Conservation (phyloP, 1,284 basidiomycete species). For the Rhodotorula sp. region DNA sequence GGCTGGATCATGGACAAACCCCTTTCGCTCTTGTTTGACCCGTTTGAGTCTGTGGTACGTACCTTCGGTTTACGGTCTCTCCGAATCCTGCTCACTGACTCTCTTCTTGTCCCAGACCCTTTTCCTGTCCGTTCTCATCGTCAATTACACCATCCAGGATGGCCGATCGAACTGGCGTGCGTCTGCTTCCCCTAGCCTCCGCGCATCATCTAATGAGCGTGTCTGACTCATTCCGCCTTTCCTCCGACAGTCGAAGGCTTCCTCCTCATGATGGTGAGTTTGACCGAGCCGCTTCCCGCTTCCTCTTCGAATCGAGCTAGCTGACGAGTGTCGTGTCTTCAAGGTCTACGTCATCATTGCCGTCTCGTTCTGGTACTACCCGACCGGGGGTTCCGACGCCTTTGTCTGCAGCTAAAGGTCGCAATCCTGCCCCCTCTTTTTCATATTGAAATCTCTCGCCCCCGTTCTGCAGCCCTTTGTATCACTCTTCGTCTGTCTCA, state of each 20-base stretch:
- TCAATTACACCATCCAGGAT: slow-evolving; percentile 39
- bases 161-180: slow-evolving; percentile 34
- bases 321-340: not conserved
- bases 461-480: too few species aligned
- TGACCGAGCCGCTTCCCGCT: not conserved
- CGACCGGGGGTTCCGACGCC: slow-evolving; percentile 7
- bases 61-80: too few species aligned
- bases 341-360: slow-evolving; percentile 52
- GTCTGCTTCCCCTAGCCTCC: not conserved
- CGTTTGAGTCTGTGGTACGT: slow-evolving; percentile 64
- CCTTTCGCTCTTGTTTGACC: slow-evolving; percentile 58
- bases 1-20: slow-evolving; percentile 52
- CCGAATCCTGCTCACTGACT: too few species aligned
- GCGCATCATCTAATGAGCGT: not conserved
- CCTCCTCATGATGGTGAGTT: slow-evolving; percentile 27
- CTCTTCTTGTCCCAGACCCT: slow-evolving; percentile 13
- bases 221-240: not conserved
- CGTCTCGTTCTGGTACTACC: slow-evolving; percentile 46
- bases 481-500: too few species aligned
- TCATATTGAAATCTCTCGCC: too few species aligned
- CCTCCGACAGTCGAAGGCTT: slow-evolving; percentile 40
- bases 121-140: slow-evolving; percentile 43
- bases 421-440: not conserved
- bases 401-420: slow-evolving; percentile 12
- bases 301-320: too few species aligned